phyloP scores from a whole-genome alignment of 1,284 basidiomycete genomes.

The Bjerkandera adusta region DNA sequence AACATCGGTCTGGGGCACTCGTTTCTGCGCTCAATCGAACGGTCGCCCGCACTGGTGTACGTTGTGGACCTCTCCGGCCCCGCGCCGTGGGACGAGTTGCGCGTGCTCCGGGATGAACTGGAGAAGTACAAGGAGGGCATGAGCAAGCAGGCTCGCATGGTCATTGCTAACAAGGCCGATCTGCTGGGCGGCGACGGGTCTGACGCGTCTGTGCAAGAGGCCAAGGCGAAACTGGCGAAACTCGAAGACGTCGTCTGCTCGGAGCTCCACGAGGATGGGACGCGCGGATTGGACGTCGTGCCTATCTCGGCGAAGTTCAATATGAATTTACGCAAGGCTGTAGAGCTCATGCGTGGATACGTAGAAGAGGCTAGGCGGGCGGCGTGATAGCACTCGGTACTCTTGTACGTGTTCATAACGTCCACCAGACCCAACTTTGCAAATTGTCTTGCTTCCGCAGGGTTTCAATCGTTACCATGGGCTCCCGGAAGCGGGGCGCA shows the following conservation, averaged over 20 bases:
- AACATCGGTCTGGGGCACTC: constrained; percentile 93
- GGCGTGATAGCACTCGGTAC: background rate
- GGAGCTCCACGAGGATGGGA: constrained; percentile 40
- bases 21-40: constrained; percentile 92
- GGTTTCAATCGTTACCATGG: no score
- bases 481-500: no score
- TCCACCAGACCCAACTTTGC: no score
- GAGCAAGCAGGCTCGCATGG: constrained; percentile 71
- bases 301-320: constrained; percentile 81
- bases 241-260: constrained; percentile 54
- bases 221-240: constrained; percentile 52
- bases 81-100: constrained; percentile 76
- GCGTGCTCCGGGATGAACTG: constrained; percentile 74
- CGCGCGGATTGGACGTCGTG: constrained; percentile 58
- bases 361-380: constrained; percentile 51
- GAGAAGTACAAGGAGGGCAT: constrained; percentile 85
- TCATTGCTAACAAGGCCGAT: constrained; percentile 96
- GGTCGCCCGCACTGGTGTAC: constrained; percentile 87
- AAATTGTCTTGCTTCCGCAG: no score
- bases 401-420: no score
- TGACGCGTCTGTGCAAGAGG: constrained; percentile 46
- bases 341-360: constrained; percentile 61
- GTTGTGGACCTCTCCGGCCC: constrained; percentile 85
- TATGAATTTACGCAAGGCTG: constrained; percentile 70
- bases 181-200: constrained; percentile 53